These are phyloP conservation scores for Yarrowia porcina DNA, from an alignment of 805 yeast species.

Conservation along the genomic window DNA sequence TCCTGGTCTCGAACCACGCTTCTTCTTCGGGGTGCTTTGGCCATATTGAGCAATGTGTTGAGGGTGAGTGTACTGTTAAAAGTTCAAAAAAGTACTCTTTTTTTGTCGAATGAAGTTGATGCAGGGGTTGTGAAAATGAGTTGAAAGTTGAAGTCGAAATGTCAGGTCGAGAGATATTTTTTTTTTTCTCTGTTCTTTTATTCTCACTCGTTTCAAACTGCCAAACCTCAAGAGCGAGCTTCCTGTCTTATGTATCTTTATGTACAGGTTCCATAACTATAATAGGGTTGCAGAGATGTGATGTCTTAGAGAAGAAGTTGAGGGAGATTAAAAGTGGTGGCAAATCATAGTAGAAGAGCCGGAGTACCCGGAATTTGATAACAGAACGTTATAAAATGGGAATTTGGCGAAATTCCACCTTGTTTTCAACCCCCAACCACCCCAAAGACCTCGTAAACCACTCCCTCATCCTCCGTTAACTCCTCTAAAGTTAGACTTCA, in stretches of 20 bases:
- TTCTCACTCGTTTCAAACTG: background rate
- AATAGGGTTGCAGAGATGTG: background rate
- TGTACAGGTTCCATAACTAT: background rate
- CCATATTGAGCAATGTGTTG: background rate
- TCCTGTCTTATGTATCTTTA: conserved; percentile 10
- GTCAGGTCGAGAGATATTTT: background rate
- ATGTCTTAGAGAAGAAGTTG: background rate
- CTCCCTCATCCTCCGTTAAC: background rate
- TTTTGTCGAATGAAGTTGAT: background rate
- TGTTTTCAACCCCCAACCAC: no score
- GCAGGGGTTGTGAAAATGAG: background rate
- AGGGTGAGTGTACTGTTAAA: background rate
- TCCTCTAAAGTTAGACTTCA: background rate
- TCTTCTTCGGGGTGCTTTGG: conserved; percentile 24
- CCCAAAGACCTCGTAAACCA: background rate
- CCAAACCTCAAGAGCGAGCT: conserved; percentile 5
- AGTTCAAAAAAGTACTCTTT: no score
- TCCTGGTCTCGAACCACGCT: conserved; percentile 14
- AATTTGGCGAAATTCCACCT: no score
- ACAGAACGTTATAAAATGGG: no score
- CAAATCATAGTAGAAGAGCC: no score
- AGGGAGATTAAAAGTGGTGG: background rate
- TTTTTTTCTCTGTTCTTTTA: background rate
- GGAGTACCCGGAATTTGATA: background rate
- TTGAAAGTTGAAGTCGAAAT: background rate